Conservation (phyloP, 352 stramenopile species). For the Peronosclerospora sorghi region DNA sequence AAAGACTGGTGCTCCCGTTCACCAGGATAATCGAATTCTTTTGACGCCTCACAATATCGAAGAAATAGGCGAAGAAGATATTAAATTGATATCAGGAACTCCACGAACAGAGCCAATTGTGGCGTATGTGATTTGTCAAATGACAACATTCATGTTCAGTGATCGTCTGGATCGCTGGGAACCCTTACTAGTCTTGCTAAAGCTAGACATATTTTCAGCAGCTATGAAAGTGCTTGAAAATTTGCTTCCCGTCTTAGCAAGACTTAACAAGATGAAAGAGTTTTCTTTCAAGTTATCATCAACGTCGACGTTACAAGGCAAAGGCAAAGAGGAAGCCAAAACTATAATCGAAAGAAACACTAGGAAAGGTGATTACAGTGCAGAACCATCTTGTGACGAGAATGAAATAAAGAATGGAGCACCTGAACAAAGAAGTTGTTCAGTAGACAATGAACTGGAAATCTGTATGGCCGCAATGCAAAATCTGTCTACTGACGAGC, state of each 20-base stretch:
- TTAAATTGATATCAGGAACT: conserved; percentile 30
- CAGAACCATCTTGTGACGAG: no score
- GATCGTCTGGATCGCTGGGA: conserved; percentile 76
- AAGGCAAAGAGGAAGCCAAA: conserved; percentile 14
- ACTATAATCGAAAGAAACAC: conserved; percentile 9
- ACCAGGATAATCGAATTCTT: conserved; percentile 21
- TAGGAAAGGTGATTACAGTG: conserved; percentile 4
- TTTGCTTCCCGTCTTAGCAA: conserved; percentile 53
- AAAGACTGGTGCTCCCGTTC: conserved; percentile 29
- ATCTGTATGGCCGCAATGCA: conserved; percentile 70
- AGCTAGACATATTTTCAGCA: conserved; percentile 46
- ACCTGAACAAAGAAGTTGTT: not conserved
- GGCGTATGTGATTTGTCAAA: conserved; percentile 77
- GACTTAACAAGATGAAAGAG: conserved; percentile 33
- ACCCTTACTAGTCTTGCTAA: conserved; percentile 61
- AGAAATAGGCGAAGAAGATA: conserved; percentile 9
- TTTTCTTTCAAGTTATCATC: not conserved
- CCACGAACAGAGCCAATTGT: conserved; percentile 74
- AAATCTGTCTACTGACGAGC: conserved; percentile 47
- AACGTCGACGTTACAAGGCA: not conserved
- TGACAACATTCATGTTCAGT: conserved; percentile 63
- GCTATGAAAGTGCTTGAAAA: conserved; percentile 66
- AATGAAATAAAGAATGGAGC: conserved; percentile 3
- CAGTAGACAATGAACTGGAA: conserved; percentile 44
- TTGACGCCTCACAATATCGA: conserved; percentile 16